Evolutionary conservation across 768 basidiomycete species (phyloP), one percentile per base, ranked within the genome.

Genomic region (Erythrobasidium yunnanense): DNA sequence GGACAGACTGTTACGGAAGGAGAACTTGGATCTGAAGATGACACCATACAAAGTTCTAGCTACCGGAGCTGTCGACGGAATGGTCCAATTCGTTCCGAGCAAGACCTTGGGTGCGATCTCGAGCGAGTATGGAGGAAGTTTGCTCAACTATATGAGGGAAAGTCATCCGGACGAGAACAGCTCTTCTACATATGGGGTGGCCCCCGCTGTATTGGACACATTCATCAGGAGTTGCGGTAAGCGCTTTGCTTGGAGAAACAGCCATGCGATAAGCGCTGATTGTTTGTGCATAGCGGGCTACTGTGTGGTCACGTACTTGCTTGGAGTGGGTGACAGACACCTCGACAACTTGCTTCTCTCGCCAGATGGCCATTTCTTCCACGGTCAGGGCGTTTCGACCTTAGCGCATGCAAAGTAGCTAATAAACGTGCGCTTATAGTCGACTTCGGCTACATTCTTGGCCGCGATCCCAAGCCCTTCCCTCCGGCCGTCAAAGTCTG

Each of bases 401-500:
- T 20, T 13, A 38, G 34, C 20, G 5, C 51, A 25, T 55, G 2
- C 29, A 20, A 17, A 29, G 17, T n/a, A 2, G n/a, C 49, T 58
- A 22, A 15, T 35, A 29, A 11, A 8, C 33, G 0, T 15, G 33
- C 6, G 58, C 18, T 42, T 23, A 0, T 73, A 93, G 95, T 97
- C 68, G 95, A 97, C 75, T 99, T 97, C 73, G 93, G 95, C 1
- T 99, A 96, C 76, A 97, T 97, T 71, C 82, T 97, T 15, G 95
- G 95, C 1, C 85, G 91, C 1, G 95, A 97, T 74, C 95, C 95
- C 0, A 97, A 99, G 73, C 90, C 91, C 0, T 93, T 92, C 74
- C 92, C 95, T 1, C 95, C 95, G 4, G 88, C 91, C 13, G 92
- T 97, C 70, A 99, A 99, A 75, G 88, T 99, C 42, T 96, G 92